Conservation (phyloP, 1,139 yeast genomes). For the Lodderomyces jiufengensis region DNA sequence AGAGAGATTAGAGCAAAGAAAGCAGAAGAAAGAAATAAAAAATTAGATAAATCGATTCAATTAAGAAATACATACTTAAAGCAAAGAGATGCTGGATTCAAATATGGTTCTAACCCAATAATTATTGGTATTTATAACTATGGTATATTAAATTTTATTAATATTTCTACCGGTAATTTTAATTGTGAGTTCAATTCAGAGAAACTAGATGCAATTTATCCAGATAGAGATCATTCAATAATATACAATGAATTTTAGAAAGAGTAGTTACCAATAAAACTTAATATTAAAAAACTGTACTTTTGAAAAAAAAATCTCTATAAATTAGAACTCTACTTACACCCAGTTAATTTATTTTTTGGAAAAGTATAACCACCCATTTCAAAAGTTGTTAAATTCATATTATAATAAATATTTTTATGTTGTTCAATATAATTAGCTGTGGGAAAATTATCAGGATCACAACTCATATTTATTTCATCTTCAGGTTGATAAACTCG, state of each 20-base stretch:
- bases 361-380: constrained; percentile 68
- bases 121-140: constrained; percentile 66
- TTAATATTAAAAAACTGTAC: background rate
- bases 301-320: background rate
- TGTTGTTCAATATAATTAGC: constrained; percentile 66
- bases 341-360: constrained; percentile 28
- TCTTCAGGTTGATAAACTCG: constrained; percentile 72
- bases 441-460: constrained; percentile 72
- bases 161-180: constrained; percentile 54
- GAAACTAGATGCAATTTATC: constrained; percentile 13
- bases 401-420: constrained; percentile 55
- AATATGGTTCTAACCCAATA: constrained; percentile 49
- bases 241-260: constrained; percentile 10
- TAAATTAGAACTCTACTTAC: constrained; percentile 8
- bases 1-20: constrained; percentile 20
- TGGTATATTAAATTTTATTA: constrained; percentile 68
- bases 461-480: constrained; percentile 57
- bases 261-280: background rate
- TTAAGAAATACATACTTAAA: constrained; percentile 25
- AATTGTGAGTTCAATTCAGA: constrained; percentile 27
- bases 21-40: constrained; percentile 25
- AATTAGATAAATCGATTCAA: constrained; percentile 23
- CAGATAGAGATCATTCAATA: constrained; percentile 12
- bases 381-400: constrained; percentile 66
- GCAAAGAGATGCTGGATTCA: constrained; percentile 26